Evolutionary conservation across 345 rosid species (phyloP).

Genomic region (Ceriops tagal): DNA sequence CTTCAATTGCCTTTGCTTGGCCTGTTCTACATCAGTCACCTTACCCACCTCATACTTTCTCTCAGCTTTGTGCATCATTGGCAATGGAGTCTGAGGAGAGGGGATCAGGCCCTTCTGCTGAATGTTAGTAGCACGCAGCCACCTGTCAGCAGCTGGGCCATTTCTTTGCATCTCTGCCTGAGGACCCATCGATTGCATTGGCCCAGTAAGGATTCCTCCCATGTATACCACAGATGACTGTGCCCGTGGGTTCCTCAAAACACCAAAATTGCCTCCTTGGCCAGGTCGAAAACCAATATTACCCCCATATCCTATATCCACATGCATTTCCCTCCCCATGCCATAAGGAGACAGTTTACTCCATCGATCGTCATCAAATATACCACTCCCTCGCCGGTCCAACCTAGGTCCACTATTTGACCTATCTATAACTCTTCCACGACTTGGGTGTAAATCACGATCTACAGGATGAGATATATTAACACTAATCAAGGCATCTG

Average conservation of each 20-base stretch:
- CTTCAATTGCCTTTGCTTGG: conserved; percentile 85
- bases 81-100: conserved; percentile 78
- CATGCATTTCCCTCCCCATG: conserved; percentile 49
- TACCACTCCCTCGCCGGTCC: conserved; percentile 67
- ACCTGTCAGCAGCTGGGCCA: conserved; percentile 66
- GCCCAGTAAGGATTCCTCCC: conserved; percentile 68
- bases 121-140: conserved; percentile 71
- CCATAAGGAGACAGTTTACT: conserved; percentile 41
- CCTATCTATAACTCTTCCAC: conserved; percentile 64
- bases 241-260: conserved; percentile 58
- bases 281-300: conserved; percentile 57
- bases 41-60: conserved; percentile 85
- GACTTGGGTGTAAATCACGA: conserved; percentile 52
- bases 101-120: conserved; percentile 78
- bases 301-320: conserved; percentile 45
- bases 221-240: conserved; percentile 44
- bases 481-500: conserved; percentile 36
- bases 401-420: conserved; percentile 52
- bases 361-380: conserved; percentile 73
- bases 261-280: conserved; percentile 76
- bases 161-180: conserved; percentile 63
- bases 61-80: conserved; percentile 91
- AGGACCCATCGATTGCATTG: conserved; percentile 59
- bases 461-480: conserved; percentile 42
- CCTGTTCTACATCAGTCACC: conserved; percentile 67